phyloP scores from a whole-genome alignment of 495 filamentous ascomycete species.

The Penicillium egyptiacum region DNA sequence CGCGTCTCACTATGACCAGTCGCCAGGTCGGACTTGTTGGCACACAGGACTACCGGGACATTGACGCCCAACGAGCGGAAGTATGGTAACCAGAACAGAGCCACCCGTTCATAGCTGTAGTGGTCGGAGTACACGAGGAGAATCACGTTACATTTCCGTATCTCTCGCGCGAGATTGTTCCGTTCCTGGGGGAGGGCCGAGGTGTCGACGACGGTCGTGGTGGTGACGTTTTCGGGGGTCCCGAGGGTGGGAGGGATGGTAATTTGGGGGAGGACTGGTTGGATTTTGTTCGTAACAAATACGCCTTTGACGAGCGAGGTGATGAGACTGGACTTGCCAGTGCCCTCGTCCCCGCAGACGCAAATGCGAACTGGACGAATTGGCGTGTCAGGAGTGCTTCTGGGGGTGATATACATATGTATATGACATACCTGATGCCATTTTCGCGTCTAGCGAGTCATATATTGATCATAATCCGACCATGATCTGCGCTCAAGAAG shows the following conservation, averaged over 20 bases:
- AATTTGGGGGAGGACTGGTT: slow-evolving; percentile 88
- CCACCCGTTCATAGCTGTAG: slow-evolving; percentile 97
- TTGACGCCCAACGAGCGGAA: slow-evolving; percentile 97
- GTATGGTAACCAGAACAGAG: slow-evolving; percentile 96
- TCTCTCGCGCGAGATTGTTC: slow-evolving; percentile 83
- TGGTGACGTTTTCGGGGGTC: slow-evolving; percentile 92
- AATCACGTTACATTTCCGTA: slow-evolving; percentile 94
- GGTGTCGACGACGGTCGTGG: slow-evolving; percentile 93
- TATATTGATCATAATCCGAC: background rate
- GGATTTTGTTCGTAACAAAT: slow-evolving; percentile 91
- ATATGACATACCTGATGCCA: slow-evolving; percentile 38
- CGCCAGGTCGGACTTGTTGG: slow-evolving; percentile 90
- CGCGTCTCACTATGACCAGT: slow-evolving; percentile 69
- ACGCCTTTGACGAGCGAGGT: slow-evolving; percentile 83
- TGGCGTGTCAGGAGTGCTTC: slow-evolving; percentile 13
- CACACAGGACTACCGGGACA: slow-evolving; percentile 95
- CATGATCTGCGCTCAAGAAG: background rate
- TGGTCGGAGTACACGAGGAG: slow-evolving; percentile 97
- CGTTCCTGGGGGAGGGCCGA: slow-evolving; percentile 93
- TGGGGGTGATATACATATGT: slow-evolving; percentile 1
- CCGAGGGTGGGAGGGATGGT: slow-evolving; percentile 86
- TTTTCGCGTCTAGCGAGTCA: slow-evolving; percentile 14
- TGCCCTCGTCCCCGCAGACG: slow-evolving; percentile 90
- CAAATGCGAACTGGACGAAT: slow-evolving; percentile 75
- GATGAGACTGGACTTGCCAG: slow-evolving; percentile 56